A percentile compares a stretch with the other conserved stretches of the same genome.
Conservation (phyloP, 192 early-diverging fungal genomes). For the Gamsiella multidivaricata region DNA sequence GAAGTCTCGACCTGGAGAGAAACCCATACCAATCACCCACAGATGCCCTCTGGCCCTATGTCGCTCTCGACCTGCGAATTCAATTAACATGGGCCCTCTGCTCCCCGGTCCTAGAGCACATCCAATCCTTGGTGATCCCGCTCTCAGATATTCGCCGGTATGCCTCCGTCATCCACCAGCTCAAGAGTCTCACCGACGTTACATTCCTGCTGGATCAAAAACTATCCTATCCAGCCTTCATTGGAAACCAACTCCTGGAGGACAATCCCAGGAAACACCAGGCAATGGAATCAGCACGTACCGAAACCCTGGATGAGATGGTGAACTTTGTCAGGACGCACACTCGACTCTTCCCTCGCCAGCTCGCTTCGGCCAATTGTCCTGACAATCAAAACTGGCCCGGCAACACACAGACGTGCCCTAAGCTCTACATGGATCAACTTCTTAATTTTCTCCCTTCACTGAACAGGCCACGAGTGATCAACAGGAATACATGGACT, state of each 20-base stretch:
- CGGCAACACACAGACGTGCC: neutral
- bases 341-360: neutral
- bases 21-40: slow-evolving; percentile 7
- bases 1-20: slow-evolving; percentile 5
- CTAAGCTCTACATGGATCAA: neutral
- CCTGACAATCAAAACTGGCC: slow-evolving; percentile 12
- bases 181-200: slow-evolving; percentile 6
- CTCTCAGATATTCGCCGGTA: slow-evolving; percentile 22
- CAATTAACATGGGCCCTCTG: slow-evolving; percentile 27
- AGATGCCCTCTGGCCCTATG: neutral
- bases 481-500: slow-evolving; percentile 11
- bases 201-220: slow-evolving; percentile 26
- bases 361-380: slow-evolving; percentile 1
- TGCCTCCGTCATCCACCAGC: neutral
- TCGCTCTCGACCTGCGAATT: slow-evolving; percentile 3
- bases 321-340: slow-evolving; percentile 22
- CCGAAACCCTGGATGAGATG: slow-evolving; percentile 7
- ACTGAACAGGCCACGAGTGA: neutral
- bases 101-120: slow-evolving; percentile 6
- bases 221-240: neutral
- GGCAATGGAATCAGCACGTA: neutral
- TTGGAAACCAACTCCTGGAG: neutral
- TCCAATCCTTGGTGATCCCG: slow-evolving; percentile 16
- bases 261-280: neutral
- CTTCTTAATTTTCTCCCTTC: slow-evolving; percentile 2